Base-by-base conservation (phyloP, 177 flowering plant genomes). In the Tripterygium wilfordii region DNA sequence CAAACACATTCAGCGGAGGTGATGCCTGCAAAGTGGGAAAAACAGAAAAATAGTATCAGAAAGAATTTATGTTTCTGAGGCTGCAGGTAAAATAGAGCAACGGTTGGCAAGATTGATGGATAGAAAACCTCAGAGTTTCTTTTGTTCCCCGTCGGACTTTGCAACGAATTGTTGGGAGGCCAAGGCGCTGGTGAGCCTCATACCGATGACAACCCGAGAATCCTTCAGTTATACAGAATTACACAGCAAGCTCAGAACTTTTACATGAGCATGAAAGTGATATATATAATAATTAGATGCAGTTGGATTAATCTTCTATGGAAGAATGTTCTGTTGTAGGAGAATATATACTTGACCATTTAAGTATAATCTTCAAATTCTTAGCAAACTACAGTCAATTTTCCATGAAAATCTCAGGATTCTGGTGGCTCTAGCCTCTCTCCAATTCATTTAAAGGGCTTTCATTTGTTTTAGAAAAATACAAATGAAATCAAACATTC, bases 131-230 rank as follows among this genome's bases (percentile, higher is more conserved):
- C 28, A 92, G 63, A 22, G 96, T 92, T 69, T 85, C 96, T 63
- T 83, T 88, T 30, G 98, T 91, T 53, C 92, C 98, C 5, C 80
- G 79, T 0, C 95, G 78, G 43, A 91, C 53, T 75, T 88, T 88
- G 70, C 96, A 91, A 20, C 90, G 85, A 37, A 92, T 92, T 28
- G 88, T 84, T 18, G 87, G 96, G 15, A 88, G 83, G 2, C 96
- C 96, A 18, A 92, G 78, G 36, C 67, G 77, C 62, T 92, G 96
- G 56, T 92, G 99, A 64, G 96, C 96, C 58, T 92, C 96, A 30
- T 68, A 92, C 1, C 96, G 80, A 31, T 92, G 99, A 49, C 96
- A 92, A 32, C 99, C 96, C 9, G 99, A 92, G 65, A 92, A 92
- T 46, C 99, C 99, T 88, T 23, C 20, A 32, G 10, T 17, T 15